phyloP scores from a whole-genome alignment of 139 green algal species.

The Mesostigma viride region DNA sequence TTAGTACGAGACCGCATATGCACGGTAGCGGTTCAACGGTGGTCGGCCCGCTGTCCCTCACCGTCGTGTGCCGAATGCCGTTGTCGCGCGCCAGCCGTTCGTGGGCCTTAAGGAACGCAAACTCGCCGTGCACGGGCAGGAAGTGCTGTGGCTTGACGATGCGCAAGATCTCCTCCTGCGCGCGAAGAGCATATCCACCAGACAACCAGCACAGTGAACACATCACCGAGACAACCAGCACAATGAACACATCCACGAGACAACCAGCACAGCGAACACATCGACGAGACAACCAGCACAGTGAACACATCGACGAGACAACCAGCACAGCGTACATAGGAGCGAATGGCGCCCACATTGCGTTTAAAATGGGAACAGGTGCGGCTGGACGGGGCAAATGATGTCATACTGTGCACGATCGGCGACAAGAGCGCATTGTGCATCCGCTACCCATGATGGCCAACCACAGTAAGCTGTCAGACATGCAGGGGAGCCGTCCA shows the following conservation, averaged over 20 bases:
- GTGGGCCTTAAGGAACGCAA: conserved; percentile 85
- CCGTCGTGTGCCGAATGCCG: conserved; percentile 47
- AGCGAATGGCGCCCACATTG: neutral
- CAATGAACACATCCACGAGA: neutral
- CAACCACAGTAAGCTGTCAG: no score
- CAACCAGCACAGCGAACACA: neutral
- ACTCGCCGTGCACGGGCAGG: conserved; percentile 95
- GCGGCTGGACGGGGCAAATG: no score
- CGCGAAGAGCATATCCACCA: neutral
- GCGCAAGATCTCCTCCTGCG: conserved; percentile 67
- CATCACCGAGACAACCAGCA: neutral
- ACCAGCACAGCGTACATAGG: neutral
- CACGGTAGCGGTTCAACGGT: neutral
- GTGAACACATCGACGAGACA: neutral
- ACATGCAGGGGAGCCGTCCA: no score
- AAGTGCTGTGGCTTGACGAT: conserved; percentile 93
- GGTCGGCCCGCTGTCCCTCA: neutral
- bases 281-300: neutral
- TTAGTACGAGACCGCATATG: neutral
- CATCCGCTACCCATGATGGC: no score
- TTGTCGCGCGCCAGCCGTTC: conserved; percentile 58
- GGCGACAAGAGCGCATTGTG: no score
- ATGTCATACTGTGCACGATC: no score
- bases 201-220: neutral
- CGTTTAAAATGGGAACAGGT: neutral